Evolutionary conservation across 208 protist genomes (phyloP), one percentile per base, ranked within the genome.

Genomic region (Crithidia expoeki): DNA sequence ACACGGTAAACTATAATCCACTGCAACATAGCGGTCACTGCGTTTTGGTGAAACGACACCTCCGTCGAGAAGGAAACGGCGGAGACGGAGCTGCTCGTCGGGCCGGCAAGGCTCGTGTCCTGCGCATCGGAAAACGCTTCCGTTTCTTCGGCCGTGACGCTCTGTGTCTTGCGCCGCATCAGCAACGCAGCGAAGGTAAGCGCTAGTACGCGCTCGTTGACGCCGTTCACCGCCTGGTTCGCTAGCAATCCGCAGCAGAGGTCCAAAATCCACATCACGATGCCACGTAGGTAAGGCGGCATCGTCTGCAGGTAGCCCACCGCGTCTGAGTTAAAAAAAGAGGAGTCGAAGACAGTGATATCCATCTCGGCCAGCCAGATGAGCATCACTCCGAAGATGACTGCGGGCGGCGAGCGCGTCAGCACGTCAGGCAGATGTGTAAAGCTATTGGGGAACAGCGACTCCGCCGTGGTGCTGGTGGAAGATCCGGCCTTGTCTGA

Each of bases 121-220:
- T 70, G 63, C 47, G 58, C 60, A 46, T 72, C 76, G n/a, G 68
- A 72, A 27, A 82, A 81, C 7, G 59, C 64, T 32, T 61, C 55
- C 19, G 62, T 52, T 44, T 76, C 68, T 32, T 67, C 69, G 4
- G 65, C 17, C 1, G 16, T 30, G 38, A 16, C 32, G 25, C 57
- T 42, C 28, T 59, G 57, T 33, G 36, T 21, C 52, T 68, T 68
- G 27, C 51, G 69, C 4, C 83, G 80, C 71, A 82, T 79, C 30
- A 96, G 79, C 30, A 96, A 60, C 33, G 72, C 80, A 4, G 88
- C 83, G 71, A 96, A 94, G 11, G 91, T 94, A 53, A 96, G 64
- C 25, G 88, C 83, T 6, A 96, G 73, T 21, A 71, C 76, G 23
- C 91, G 74, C 36, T 78, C 76, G 14, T 83, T 93, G n/a, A 75